Percentiles rank a stretch among this genome's conserved stretches.
Evolutionary conservation across 139 green algal genomes (phyloP).

Genomic region (Chlorella sp.): DNA sequence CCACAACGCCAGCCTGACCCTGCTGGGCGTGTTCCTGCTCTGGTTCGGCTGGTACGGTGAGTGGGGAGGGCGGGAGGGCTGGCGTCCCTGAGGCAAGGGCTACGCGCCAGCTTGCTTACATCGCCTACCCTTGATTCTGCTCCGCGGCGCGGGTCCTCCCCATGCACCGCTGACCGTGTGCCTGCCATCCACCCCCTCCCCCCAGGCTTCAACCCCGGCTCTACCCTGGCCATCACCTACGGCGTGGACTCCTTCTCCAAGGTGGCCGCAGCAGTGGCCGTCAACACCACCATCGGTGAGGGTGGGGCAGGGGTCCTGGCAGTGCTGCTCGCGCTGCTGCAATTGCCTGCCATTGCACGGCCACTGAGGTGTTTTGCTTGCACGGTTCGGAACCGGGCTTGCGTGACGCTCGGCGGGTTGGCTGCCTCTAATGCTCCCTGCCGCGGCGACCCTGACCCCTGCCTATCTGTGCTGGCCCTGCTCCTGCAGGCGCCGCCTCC

Average conservation of each 20-base stretch:
- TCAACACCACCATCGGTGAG: constrained; percentile 78
- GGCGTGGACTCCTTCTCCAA: constrained; percentile 25
- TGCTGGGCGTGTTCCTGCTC: constrained; percentile 83
- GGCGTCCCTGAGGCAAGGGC: background rate
- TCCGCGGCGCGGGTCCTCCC: background rate
- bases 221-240: constrained; percentile 56
- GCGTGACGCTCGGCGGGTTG: no score
- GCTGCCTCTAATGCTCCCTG: no score
- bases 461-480: no score
- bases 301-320: no score
- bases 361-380: no score
- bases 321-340: no score
- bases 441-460: no score
- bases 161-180: background rate
- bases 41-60: constrained; percentile 93
- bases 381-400: no score
- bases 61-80: no score
- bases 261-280: constrained; percentile 51
- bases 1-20: constrained; percentile 73
- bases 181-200: background rate
- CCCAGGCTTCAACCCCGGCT: constrained; percentile 62
- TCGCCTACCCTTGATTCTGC: background rate
- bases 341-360: no score
- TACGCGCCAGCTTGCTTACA: background rate
- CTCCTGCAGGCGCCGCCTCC: constrained; percentile 27